These are phyloP conservation scores for Cladosporium oxysporum DNA, from an alignment of 2,329 filamentous ascomycete genomes.

Conservation along the genomic window DNA sequence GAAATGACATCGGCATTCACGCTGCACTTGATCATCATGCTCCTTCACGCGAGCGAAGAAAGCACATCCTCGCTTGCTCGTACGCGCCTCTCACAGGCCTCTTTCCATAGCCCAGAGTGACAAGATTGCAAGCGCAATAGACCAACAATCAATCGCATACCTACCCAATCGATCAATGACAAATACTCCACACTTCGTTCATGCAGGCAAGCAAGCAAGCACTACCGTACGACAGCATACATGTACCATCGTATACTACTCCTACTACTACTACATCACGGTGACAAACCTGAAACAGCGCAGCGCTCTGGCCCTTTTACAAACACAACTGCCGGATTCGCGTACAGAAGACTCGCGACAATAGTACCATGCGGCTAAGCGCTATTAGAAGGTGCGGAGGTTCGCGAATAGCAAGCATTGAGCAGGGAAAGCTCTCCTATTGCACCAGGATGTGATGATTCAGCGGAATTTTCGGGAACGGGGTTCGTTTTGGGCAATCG, in stretches of 20 bases:
- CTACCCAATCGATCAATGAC: neutral
- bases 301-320: neutral
- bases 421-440: neutral
- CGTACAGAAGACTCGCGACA: neutral
- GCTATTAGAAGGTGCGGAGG: neutral
- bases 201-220: neutral
- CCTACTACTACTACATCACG: neutral
- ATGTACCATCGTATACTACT: neutral
- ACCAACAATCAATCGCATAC: neutral
- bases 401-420: neutral
- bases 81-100: neutral
- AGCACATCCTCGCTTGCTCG: neutral
- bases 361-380: neutral
- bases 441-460: neutral
- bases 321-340: neutral
- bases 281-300: neutral
- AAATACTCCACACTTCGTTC: neutral
- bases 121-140: no score
- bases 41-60: neutral
- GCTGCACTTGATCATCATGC: neutral
- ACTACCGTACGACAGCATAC: neutral
- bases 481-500: neutral
- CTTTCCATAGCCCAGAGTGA: neutral
- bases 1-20: neutral
- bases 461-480: neutral